Evolutionary conservation across 1,284 basidiomycete species (phyloP).

Genomic region (Nidula niveotomentosa): DNA sequence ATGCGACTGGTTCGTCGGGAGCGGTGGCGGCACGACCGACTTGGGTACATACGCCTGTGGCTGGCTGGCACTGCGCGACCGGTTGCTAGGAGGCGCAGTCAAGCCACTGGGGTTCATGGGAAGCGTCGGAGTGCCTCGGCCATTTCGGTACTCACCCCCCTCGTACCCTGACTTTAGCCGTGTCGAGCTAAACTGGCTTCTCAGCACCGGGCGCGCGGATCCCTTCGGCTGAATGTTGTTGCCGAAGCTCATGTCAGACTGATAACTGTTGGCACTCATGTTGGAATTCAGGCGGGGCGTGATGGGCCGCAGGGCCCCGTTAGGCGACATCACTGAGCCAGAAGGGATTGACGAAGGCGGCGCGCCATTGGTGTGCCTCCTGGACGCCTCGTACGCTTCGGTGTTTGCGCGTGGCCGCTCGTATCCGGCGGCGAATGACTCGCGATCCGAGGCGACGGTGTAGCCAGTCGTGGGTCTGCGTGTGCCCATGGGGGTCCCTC

Average conservation of each 20-base stretch:
- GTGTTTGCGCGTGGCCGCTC: constrained; percentile 69
- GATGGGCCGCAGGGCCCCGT: constrained; percentile 34
- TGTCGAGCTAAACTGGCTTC: constrained; percentile 74
- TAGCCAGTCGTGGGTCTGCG: constrained; percentile 53
- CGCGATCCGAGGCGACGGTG: constrained; percentile 59
- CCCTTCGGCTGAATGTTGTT: constrained; percentile 21
- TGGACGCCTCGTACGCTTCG: constrained; percentile 63
- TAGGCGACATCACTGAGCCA: constrained; percentile 18
- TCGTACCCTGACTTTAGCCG: constrained; percentile 57
- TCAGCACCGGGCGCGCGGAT: constrained; percentile 50
- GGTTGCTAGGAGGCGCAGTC: constrained; percentile 34
- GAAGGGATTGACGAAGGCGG: constrained; percentile 21
- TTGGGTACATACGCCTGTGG: constrained; percentile 67
- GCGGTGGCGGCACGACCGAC: constrained; percentile 53
- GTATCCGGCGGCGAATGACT: constrained; percentile 34
- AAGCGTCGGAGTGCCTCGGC: constrained; percentile 13
- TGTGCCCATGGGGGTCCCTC: constrained; percentile 64
- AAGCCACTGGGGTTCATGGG: constrained; percentile 5
- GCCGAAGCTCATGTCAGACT: constrained; percentile 55
- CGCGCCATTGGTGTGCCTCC: constrained; percentile 42
- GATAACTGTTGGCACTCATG: constrained; percentile 37
- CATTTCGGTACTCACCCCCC: constrained; percentile 17
- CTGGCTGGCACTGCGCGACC: constrained; percentile 76
- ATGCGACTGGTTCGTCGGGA: constrained; percentile 41
- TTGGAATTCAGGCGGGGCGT: constrained; percentile 49